These are phyloP conservation scores for Xerocomellus amylosporus DNA, from an alignment of 768 basidiomycete species.

Conservation along the genomic window DNA sequence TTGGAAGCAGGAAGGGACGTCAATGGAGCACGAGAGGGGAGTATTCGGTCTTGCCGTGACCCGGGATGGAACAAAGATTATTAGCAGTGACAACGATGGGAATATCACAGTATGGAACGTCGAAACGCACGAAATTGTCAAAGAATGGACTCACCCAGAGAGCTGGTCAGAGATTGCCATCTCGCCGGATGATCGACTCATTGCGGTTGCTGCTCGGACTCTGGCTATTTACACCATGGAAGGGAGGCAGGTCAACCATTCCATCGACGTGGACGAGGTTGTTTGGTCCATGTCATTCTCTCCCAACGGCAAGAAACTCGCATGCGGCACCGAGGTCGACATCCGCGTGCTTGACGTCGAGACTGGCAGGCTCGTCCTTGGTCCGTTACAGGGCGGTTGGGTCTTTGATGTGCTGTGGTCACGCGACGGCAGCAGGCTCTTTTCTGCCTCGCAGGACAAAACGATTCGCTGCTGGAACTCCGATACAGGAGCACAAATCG, in stretches of 20 bases:
- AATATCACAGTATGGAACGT: constrained; percentile 3
- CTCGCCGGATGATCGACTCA: background rate
- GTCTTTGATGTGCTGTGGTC: background rate
- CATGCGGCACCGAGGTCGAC: background rate
- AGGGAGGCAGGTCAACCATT: background rate
- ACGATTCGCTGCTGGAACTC: too few species aligned
- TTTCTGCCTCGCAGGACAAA: too few species aligned
- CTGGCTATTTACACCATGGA: too few species aligned
- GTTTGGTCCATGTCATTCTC: background rate
- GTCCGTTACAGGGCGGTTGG: background rate
- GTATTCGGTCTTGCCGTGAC: background rate
- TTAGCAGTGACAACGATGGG: background rate
- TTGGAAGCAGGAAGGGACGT: constrained; percentile 1
- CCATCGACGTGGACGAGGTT: background rate
- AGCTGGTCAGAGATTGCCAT: background rate
- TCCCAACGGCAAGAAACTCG: background rate
- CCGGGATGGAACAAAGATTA: background rate
- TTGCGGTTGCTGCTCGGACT: background rate
- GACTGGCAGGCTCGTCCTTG: background rate
- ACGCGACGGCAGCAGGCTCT: background rate
- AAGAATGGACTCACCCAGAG: background rate
- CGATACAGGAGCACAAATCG: too few species aligned
- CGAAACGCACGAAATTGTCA: background rate
- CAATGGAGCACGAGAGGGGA: background rate
- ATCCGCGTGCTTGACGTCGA: background rate